phyloP scores from a whole-genome alignment of 345 rosid species.

The Populus tremula region DNA sequence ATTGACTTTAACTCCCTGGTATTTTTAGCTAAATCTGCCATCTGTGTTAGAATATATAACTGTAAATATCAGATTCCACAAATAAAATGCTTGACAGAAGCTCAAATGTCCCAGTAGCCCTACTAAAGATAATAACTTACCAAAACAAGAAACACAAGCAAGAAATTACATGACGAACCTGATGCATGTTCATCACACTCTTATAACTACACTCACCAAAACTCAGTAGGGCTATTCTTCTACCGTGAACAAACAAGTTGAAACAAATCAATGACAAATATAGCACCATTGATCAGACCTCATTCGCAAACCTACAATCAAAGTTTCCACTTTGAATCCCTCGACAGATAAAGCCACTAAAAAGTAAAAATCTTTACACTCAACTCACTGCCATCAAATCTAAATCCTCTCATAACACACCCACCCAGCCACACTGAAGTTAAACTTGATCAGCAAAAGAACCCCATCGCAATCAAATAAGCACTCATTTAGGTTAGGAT shows the following conservation, averaged over 20 bases:
- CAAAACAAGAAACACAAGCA: not conserved
- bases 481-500: not conserved
- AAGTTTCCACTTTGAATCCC: not conserved
- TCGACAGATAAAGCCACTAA: not conserved
- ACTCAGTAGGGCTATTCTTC: not conserved
- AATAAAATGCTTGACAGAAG: not conserved
- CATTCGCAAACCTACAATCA: not conserved
- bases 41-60: slow-evolving; percentile 36
- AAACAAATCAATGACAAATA: not conserved
- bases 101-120: not conserved
- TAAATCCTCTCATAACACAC: not conserved
- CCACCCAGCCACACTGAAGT: not conserved
- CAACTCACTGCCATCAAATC: not conserved
- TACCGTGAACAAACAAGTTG: not conserved
- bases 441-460: not conserved
- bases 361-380: not conserved
- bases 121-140: not conserved
- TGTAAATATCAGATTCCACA: not conserved
- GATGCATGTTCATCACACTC: not conserved
- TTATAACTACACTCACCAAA: not conserved
- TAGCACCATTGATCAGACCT: not conserved
- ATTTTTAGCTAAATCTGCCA: slow-evolving; percentile 73
- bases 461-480: not conserved
- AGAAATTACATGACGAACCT: not conserved
- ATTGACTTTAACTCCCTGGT: slow-evolving; percentile 80